A percentile compares a stretch with the other conserved stretches of the same genome.
phyloP scores from a whole-genome alignment of 176 grass and related monocot genomes.

The Lolium rigidum region DNA sequence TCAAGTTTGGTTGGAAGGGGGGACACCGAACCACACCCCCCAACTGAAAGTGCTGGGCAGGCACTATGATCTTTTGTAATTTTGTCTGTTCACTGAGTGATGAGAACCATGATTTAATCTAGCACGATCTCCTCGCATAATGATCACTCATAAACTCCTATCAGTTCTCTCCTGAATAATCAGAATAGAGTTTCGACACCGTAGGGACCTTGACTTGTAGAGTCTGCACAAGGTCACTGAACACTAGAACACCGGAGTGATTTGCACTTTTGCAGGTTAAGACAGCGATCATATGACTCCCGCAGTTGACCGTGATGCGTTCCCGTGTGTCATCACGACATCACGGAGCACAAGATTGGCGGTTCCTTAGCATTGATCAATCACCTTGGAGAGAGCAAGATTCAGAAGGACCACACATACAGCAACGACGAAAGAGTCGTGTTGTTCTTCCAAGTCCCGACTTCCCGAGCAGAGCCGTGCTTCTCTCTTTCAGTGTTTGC shows the following conservation, averaged over 20 bases:
- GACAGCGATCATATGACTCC: not conserved
- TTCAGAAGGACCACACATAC: not conserved
- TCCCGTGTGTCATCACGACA: not conserved
- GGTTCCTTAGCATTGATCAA: not conserved
- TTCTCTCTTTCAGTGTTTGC: not conserved
- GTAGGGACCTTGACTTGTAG: not conserved
- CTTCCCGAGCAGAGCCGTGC: not conserved
- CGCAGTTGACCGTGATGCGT: not conserved
- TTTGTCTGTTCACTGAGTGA: not conserved
- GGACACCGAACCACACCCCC: too few relatives aligned
- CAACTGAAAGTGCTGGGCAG: constrained; percentile 12
- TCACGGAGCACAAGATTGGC: not conserved
- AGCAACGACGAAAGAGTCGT: not conserved
- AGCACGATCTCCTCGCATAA: constrained; percentile 5
- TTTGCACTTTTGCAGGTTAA: too few relatives aligned
- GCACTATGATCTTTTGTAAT: not conserved
- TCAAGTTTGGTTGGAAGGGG: too few relatives aligned
- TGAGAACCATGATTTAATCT: constrained; percentile 15
- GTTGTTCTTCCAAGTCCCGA: not conserved
- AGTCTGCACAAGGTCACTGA: not conserved
- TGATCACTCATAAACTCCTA: not conserved
- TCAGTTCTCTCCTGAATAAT: not conserved
- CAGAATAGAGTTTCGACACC: not conserved
- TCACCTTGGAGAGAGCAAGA: not conserved
- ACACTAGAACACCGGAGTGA: not conserved